Evolutionary conservation across 768 basidiomycete species (phyloP).

Genomic region (Boletus sensibilis): DNA sequence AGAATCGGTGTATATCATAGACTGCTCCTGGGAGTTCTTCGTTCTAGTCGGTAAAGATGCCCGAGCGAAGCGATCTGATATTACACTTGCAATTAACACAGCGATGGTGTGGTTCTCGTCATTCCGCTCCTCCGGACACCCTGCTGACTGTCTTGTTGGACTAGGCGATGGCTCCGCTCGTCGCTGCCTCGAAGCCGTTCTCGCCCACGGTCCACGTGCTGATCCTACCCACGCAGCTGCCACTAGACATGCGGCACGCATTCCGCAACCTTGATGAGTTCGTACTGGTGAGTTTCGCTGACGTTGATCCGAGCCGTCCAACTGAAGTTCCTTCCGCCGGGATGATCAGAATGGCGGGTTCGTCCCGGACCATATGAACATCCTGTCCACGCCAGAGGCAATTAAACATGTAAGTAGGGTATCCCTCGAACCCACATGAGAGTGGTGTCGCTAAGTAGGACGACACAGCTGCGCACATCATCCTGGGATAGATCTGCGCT

Average conservation of each 20-base stretch:
- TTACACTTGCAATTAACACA: slow-evolving; percentile 57
- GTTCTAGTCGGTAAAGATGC: slow-evolving; percentile 68
- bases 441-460: slow-evolving; percentile 2
- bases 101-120: slow-evolving; percentile 46
- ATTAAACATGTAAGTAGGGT: slow-evolving; percentile 50
- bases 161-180: slow-evolving; percentile 53
- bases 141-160: background rate
- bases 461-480: slow-evolving; percentile 48
- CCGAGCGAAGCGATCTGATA: slow-evolving; percentile 57
- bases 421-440: background rate
- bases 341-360: slow-evolving; percentile 47
- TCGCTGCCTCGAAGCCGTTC: slow-evolving; percentile 61
- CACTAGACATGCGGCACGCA: slow-evolving; percentile 63
- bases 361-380: slow-evolving; percentile 76
- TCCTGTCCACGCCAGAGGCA: slow-evolving; percentile 58
- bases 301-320: background rate
- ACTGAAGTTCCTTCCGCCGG: background rate
- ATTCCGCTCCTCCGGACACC: background rate
- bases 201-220: slow-evolving; percentile 71
- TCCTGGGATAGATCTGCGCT: slow-evolving; percentile 50
- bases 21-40: slow-evolving; percentile 81
- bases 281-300: slow-evolving; percentile 45
- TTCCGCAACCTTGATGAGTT: slow-evolving; percentile 71
- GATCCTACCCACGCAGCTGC: slow-evolving; percentile 71
- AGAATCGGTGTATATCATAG: slow-evolving; percentile 59